phyloP scores from a whole-genome alignment of 73 alveolate genomes.

The Tetrahymena borealis region DNA sequence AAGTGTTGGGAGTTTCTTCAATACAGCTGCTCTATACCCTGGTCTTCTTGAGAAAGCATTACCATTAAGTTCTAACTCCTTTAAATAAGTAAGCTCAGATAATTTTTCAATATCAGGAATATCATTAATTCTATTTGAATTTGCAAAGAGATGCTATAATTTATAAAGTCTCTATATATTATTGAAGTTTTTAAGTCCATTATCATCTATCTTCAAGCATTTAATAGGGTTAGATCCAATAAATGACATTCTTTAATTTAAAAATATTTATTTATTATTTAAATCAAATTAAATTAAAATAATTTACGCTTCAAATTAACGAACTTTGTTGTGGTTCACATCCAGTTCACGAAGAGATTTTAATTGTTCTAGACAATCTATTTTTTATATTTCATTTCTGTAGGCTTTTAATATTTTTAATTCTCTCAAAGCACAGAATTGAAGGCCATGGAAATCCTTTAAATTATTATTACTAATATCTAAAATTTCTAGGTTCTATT shows the following conservation, averaged over 20 bases:
- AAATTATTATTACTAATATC: constrained; percentile 62
- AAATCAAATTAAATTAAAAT: not conserved
- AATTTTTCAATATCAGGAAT: constrained; percentile 69
- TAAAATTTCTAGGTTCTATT: constrained; percentile 44
- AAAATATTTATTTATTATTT: not conserved
- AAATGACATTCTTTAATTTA: constrained; percentile 26
- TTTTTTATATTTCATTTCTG: constrained; percentile 59
- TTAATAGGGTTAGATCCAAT: constrained; percentile 27
- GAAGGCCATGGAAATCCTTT: constrained; percentile 64
- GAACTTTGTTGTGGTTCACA: constrained; percentile 52
- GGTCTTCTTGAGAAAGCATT: constrained; percentile 75
- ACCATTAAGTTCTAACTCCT: constrained; percentile 53
- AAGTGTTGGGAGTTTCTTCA: constrained; percentile 57
- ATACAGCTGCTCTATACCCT: constrained; percentile 54
- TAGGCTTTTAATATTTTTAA: constrained; percentile 60
- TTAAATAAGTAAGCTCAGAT: constrained; percentile 39
- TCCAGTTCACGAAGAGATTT: constrained; percentile 64
- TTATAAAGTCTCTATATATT: constrained; percentile 56
- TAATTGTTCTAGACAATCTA: constrained; percentile 63
- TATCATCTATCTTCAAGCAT: constrained; percentile 60
- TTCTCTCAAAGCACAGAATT: constrained; percentile 58
- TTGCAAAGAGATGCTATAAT: constrained; percentile 49
- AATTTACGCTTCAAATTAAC: constrained; percentile 55
- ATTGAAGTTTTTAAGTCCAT: constrained; percentile 57
- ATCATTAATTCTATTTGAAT: constrained; percentile 65